Evolutionary conservation across 169 alveolate species (phyloP).

Genomic region (Eimeria tenella): DNA sequence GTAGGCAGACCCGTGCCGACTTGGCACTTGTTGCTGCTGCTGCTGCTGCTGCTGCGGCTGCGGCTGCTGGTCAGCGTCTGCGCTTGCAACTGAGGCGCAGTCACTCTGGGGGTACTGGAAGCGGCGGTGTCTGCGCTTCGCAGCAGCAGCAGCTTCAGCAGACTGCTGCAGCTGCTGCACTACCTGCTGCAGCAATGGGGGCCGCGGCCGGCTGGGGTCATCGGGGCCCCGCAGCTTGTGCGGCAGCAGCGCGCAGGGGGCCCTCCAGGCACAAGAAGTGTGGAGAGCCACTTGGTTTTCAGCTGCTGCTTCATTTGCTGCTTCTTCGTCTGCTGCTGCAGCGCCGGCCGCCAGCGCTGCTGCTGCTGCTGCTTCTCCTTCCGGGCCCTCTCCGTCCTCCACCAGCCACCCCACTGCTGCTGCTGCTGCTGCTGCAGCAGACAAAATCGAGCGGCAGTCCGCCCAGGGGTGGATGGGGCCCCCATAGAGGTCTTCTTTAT

Average conservation of each 20-base stretch:
- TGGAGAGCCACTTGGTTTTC: not conserved
- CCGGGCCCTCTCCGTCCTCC: not conserved
- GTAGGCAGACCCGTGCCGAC: no score
- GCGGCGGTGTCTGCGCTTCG: not conserved
- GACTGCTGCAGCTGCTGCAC: slow-evolving; percentile 21
- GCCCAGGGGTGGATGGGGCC: slow-evolving; percentile 4
- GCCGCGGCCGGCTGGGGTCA: slow-evolving; percentile 42
- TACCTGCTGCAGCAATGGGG: slow-evolving; percentile 6
- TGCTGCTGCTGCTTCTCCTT: not conserved
- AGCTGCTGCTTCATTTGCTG: slow-evolving; percentile 1
- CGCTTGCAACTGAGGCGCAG: slow-evolving; percentile 4
- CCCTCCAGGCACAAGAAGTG: slow-evolving; percentile 29
- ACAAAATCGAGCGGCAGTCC: not conserved
- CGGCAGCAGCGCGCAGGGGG: slow-evolving; percentile 52
- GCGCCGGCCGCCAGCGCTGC: not conserved
- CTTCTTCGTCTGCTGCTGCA: not conserved
- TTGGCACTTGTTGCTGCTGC: not conserved
- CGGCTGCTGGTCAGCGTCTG: not conserved
- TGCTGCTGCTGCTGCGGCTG: not conserved
- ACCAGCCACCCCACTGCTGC: not conserved
- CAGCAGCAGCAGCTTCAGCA: slow-evolving; percentile 4
- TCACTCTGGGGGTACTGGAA: slow-evolving; percentile 1
- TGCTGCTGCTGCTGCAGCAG: not conserved
- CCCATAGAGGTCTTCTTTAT: not conserved
- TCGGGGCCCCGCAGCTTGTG: slow-evolving; percentile 23